A percentile compares a stretch with the other conserved stretches of the same genome.
Evolutionary conservation across 148 eudicot genomes (phyloP).

Genomic region (Camellia japonica): DNA sequence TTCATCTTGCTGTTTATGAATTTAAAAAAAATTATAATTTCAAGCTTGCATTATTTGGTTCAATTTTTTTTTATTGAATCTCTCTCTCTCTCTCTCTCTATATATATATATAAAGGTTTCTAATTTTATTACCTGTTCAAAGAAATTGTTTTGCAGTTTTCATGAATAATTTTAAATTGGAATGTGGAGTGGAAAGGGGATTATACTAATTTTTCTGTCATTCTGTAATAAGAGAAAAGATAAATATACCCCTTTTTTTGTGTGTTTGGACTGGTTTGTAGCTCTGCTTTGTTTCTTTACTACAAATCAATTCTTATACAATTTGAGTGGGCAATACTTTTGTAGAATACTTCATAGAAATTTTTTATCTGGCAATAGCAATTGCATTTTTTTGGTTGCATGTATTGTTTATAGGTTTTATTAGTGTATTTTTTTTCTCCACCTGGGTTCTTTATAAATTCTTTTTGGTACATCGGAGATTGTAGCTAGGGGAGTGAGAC

Average conservation of each 20-base stretch:
- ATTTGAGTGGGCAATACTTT: neutral
- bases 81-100: too few relatives aligned
- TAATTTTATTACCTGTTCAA: neutral
- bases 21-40: too few relatives aligned
- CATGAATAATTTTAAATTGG: neutral
- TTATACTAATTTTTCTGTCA: neutral
- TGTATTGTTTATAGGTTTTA: neutral
- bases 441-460: neutral
- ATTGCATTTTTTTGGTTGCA: neutral
- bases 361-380: neutral
- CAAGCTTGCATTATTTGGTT: too few relatives aligned
- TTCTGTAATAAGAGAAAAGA: neutral
- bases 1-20: neutral
- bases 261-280: neutral
- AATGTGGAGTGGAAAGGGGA: neutral
- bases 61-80: too few relatives aligned
- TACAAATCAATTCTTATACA: neutral
- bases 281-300: neutral
- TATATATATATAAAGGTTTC: rapidly evolving
- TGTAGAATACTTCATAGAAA: neutral
- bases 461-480: too few relatives aligned
- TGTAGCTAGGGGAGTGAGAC: too few relatives aligned
- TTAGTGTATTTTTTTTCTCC: neutral
- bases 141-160: neutral
- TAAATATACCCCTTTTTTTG: neutral